A percentile compares a stretch with the other conserved stretches of the same genome.
These are phyloP conservation scores for Phytophthora gonapodyides DNA, from an alignment of 352 stramenopile species.

Conservation along the genomic window DNA sequence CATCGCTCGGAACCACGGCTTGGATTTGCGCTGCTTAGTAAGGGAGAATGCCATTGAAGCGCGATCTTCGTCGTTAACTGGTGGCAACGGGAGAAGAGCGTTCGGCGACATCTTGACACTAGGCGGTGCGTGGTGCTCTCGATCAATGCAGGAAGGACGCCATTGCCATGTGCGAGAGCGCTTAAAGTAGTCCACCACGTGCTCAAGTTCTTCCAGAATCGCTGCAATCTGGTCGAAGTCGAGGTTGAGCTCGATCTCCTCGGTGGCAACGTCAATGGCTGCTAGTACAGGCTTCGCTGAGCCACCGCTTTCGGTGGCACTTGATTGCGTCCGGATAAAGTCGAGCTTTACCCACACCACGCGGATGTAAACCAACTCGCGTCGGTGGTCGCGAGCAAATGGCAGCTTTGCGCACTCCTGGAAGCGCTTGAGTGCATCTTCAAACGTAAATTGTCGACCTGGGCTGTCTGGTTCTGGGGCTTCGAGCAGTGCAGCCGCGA, in stretches of 20 bases:
- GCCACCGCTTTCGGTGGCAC: not conserved
- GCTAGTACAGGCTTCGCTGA: constrained; percentile 19
- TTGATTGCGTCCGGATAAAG: constrained; percentile 29
- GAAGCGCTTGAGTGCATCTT: constrained; percentile 36
- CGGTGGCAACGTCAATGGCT: constrained; percentile 63
- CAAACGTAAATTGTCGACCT: constrained; percentile 9
- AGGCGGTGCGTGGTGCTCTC: constrained; percentile 40
- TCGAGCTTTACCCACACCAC: constrained; percentile 73
- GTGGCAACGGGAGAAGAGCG: constrained; percentile 44
- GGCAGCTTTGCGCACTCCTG: constrained; percentile 38
- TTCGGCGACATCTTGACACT: constrained; percentile 35
- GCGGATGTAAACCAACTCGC: constrained; percentile 55
- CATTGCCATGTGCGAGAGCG: constrained; percentile 38
- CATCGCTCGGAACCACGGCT: constrained; percentile 62
- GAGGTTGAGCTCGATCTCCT: constrained; percentile 55
- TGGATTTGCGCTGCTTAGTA: constrained; percentile 44
- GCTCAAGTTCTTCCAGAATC: constrained; percentile 50
- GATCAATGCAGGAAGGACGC: constrained; percentile 61
- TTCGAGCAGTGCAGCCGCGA: constrained; percentile 2
- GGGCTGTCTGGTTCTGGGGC: constrained; percentile 1
- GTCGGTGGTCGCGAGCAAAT: constrained; percentile 35
- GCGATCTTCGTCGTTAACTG: constrained; percentile 15
- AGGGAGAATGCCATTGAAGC: constrained; percentile 19
- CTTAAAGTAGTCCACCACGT: constrained; percentile 42
- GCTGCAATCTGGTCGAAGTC: constrained; percentile 62